Evolutionary conservation across 179 eudicot species (phyloP).

Genomic region (Nepenthes alata): DNA sequence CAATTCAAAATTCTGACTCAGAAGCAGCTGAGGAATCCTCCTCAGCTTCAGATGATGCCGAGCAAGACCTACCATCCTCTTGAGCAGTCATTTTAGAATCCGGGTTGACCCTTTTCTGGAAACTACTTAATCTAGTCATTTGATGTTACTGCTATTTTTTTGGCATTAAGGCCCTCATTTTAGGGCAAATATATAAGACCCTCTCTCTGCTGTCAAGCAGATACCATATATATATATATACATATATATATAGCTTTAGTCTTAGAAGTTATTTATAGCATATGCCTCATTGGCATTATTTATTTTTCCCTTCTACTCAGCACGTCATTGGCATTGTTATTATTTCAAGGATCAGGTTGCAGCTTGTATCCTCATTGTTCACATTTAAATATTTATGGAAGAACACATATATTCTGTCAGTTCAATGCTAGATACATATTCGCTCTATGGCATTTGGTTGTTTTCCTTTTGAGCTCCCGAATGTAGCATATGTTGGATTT

Average conservation of each 20-base stretch:
- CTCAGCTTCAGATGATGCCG: constrained; percentile 36
- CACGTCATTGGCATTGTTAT: too few relatives aligned
- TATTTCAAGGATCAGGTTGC: too few relatives aligned
- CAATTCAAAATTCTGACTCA: constrained; percentile 19
- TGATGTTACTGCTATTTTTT: neutral
- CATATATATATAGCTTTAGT: neutral
- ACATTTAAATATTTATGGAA: too few relatives aligned
- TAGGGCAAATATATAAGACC: neutral
- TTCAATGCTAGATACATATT: too few relatives aligned
- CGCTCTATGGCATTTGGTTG: too few relatives aligned
- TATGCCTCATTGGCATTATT: neutral
- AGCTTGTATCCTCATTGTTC: too few relatives aligned
- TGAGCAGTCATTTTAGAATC: constrained; percentile 10
- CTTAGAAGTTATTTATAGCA: neutral
- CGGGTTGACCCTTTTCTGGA: neutral
- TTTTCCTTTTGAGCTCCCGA: too few relatives aligned
- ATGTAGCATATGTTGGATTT: too few relatives aligned
- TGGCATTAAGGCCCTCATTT: neutral
- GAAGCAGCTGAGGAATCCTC: constrained; percentile 29
- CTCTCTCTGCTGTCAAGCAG: neutral
- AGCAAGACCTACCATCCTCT: constrained; percentile 18
- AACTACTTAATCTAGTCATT: neutral
- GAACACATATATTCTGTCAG: too few relatives aligned
- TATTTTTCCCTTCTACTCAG: too few relatives aligned
- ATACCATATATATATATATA: neutral